Evolutionary conservation across 2,329 filamentous ascomycete genomes (phyloP).

Genomic region (Byssoonygena ceratinophila): DNA sequence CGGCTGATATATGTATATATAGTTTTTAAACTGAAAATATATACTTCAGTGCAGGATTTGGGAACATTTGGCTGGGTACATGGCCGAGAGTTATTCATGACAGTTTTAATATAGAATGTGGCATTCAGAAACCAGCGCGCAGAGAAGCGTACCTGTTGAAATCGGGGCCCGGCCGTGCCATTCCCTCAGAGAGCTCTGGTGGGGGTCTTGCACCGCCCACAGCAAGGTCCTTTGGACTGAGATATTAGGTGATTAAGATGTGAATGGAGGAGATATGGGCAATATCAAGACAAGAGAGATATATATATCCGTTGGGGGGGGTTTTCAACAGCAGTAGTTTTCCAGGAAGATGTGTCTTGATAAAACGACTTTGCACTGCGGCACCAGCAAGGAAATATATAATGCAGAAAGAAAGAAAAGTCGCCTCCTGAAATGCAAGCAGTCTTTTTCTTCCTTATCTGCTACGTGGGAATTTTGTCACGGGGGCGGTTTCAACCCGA

Average conservation of each 20-base stretch:
- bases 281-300: neutral
- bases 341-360: too few relatives aligned
- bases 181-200: neutral
- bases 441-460: neutral
- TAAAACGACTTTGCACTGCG: neutral
- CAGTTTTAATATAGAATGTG: neutral
- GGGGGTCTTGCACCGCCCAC: neutral
- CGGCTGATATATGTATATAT: constrained; percentile 6
- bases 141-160: constrained; percentile 26
- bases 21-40: constrained; percentile 11
- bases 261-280: neutral
- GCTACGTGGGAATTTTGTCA: constrained; percentile 12
- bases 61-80: constrained; percentile 8
- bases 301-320: too few relatives aligned
- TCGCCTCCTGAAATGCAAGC: neutral
- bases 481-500: constrained; percentile 7
- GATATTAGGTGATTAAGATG: too few relatives aligned
- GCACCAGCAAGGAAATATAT: constrained; percentile 1
- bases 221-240: neutral
- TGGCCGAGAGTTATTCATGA: constrained; percentile 10
- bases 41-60: constrained; percentile 13
- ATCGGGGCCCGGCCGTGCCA: constrained; percentile 21
- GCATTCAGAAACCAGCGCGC: neutral
- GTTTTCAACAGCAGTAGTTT: too few relatives aligned
- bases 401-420: neutral